phyloP scores from a whole-genome alignment of 1,284 basidiomycete genomes.

The Filobasidium uniguttulatum region DNA sequence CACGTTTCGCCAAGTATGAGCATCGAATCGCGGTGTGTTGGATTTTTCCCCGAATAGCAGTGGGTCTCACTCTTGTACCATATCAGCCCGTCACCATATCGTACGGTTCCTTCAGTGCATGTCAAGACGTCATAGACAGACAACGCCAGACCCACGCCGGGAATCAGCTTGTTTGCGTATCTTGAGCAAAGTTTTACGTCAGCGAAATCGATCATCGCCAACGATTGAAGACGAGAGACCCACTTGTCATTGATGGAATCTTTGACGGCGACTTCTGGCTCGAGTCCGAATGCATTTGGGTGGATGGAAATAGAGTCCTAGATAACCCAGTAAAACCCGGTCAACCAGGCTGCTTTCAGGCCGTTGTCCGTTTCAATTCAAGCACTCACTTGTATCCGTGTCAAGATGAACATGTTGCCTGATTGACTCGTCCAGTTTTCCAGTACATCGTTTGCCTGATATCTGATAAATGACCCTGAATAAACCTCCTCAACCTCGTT shows the following conservation, averaged over 20 bases:
- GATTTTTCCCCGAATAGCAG: not conserved
- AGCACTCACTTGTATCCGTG: constrained; percentile 1
- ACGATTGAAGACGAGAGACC: not conserved
- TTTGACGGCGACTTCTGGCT: constrained; percentile 29
- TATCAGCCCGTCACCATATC: constrained; percentile 85
- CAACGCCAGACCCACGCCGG: constrained; percentile 80
- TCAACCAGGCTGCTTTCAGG: not conserved
- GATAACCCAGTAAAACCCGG: not conserved
- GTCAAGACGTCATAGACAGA: constrained; percentile 75
- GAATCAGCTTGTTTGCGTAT: constrained; percentile 84
- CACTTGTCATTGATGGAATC: constrained; percentile 37
- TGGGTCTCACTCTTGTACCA: constrained; percentile 76
- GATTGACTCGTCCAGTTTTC: too few species aligned
- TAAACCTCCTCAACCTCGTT: too few species aligned
- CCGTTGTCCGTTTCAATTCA: not conserved
- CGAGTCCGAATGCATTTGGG: constrained; percentile 31
- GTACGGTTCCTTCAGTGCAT: constrained; percentile 77
- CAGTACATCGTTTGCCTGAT: too few species aligned
- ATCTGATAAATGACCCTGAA: too few species aligned
- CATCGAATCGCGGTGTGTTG: not conserved
- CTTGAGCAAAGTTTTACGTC: constrained; percentile 37
- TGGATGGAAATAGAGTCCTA: constrained; percentile 37
- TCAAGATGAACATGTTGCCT: not conserved
- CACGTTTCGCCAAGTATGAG: not conserved
- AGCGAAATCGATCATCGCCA: not conserved